Conservation (phyloP, 805 yeast species). For the Myxozyma neglecta region DNA sequence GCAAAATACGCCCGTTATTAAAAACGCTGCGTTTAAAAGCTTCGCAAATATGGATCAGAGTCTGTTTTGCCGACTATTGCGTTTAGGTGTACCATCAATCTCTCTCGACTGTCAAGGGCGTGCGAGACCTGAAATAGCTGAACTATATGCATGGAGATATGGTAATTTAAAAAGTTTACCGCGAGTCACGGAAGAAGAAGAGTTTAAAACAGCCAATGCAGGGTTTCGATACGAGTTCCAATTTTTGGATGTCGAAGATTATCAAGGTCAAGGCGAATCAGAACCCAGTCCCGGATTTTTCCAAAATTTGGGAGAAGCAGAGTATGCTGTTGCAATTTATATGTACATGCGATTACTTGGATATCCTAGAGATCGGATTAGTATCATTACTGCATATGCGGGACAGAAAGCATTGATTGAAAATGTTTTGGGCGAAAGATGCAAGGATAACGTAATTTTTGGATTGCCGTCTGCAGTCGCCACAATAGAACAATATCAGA, state of each 20-base stretch:
- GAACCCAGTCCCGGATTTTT: slow-evolving; percentile 35
- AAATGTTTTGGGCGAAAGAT: slow-evolving; percentile 44
- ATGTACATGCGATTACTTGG: slow-evolving; percentile 50
- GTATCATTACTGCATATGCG: slow-evolving; percentile 46
- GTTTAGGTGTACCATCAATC: slow-evolving; percentile 31
- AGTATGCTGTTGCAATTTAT: slow-evolving; percentile 47
- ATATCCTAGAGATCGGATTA: slow-evolving; percentile 44
- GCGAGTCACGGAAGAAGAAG: slow-evolving; percentile 13
- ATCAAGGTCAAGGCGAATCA: slow-evolving; percentile 39
- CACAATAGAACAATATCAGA: slow-evolving; percentile 39
- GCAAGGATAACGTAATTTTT: slow-evolving; percentile 35
- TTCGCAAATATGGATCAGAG: slow-evolving; percentile 33
- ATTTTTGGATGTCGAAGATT: slow-evolving; percentile 41
- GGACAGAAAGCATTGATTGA: slow-evolving; percentile 47
- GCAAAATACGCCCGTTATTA: slow-evolving; percentile 35
- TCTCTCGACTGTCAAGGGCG: slow-evolving; percentile 35
- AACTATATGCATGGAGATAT: slow-evolving; percentile 35
- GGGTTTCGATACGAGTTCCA: slow-evolving; percentile 43
- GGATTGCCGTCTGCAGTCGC: slow-evolving; percentile 39
- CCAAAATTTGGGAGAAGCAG: slow-evolving; percentile 53
- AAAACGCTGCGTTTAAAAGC: slow-evolving; percentile 21
- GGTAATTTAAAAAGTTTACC: slow-evolving; percentile 9
- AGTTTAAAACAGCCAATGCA: slow-evolving; percentile 38
- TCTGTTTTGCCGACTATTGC: slow-evolving; percentile 36
- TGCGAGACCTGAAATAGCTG: slow-evolving; percentile 35